Conservation (phyloP, 345 rosid species). For the Gossypium ekmanianum region DNA sequence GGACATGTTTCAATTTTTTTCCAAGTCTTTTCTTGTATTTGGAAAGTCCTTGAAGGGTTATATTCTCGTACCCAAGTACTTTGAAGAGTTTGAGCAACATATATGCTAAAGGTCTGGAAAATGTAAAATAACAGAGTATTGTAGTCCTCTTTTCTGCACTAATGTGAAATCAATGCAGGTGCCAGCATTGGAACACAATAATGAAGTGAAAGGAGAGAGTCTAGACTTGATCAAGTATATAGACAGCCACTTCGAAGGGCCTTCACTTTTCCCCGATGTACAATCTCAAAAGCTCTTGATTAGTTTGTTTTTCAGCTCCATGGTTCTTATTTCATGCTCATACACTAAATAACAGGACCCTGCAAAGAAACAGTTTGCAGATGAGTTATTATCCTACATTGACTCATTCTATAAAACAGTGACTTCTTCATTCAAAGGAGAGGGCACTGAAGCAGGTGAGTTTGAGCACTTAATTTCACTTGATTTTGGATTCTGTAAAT, state of each 20-base stretch:
- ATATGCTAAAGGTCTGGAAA: not conserved
- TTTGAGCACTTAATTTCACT: not conserved
- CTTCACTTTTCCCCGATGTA: conserved; percentile 70
- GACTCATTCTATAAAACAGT: conserved; percentile 36
- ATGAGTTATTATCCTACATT: conserved; percentile 51
- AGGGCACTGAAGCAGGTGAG: conserved; percentile 45
- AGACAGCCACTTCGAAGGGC: conserved; percentile 74
- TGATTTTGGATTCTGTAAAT: conserved; percentile 2
- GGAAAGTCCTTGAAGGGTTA: too few species aligned
- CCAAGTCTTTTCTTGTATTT: too few species aligned
- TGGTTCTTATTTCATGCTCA: not conserved
- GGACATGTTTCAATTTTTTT: too few species aligned
- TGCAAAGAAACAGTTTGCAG: conserved; percentile 62
- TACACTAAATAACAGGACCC: conserved; percentile 46
- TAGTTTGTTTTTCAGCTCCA: not conserved
- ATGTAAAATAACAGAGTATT: conserved; percentile 22
- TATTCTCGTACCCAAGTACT: too few species aligned
- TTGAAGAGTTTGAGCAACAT: not conserved
- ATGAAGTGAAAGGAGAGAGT: conserved; percentile 59
- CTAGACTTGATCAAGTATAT: conserved; percentile 70
- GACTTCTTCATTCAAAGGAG: conserved; percentile 49
- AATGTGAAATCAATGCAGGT: conserved; percentile 40
- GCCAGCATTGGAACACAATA: conserved; percentile 80
- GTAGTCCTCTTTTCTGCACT: not conserved
- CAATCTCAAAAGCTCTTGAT: conserved; percentile 8